phyloP scores from a whole-genome alignment of 169 alveolate genomes.

The Blepharisma undulans region DNA sequence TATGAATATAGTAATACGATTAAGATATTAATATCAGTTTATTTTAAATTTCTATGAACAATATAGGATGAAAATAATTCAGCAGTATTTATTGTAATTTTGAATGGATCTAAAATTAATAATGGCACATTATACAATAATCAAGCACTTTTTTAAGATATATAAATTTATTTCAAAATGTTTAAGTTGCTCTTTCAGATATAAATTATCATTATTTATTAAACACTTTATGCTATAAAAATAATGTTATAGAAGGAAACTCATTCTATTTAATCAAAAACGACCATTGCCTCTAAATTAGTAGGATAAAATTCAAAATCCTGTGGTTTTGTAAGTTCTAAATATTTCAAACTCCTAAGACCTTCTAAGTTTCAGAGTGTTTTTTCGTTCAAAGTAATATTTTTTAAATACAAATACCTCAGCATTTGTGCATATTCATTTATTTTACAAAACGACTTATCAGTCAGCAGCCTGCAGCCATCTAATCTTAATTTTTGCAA shows the following conservation, averaged over 20 bases:
- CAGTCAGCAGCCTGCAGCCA: neutral
- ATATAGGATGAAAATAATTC: neutral
- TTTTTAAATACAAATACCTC: neutral
- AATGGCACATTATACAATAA: neutral
- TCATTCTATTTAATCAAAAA: neutral
- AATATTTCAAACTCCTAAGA: neutral
- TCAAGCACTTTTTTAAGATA: neutral
- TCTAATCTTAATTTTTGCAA: neutral
- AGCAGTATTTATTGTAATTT: neutral
- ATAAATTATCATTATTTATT: too few relatives aligned
- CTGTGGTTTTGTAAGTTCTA: neutral
- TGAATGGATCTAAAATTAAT: neutral
- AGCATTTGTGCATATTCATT: neutral
- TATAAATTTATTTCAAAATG: too few relatives aligned
- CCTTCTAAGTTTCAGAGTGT: neutral
- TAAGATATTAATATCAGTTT: too few relatives aligned
- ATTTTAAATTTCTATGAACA: neutral
- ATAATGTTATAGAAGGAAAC: neutral
- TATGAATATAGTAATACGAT: neutral
- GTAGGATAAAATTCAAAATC: neutral
- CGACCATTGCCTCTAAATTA: neutral
- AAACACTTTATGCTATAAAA: neutral
- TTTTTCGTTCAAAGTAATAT: neutral
- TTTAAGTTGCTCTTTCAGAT: neutral
- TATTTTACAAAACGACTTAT: neutral